Evolutionary conservation across 2,329 filamentous ascomycete species (phyloP).

Genomic region (Hypoxylon sp.): DNA sequence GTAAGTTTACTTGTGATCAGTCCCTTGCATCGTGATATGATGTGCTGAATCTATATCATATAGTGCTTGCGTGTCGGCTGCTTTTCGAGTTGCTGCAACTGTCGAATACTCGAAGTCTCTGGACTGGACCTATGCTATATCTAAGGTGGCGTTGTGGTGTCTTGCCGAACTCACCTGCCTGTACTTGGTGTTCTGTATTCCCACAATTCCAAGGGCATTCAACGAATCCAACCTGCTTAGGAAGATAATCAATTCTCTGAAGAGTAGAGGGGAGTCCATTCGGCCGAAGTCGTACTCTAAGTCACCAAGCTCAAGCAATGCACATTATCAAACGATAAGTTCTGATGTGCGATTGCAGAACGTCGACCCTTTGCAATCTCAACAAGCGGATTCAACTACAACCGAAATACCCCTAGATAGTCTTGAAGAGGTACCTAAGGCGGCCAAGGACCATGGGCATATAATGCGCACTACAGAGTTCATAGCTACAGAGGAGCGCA

Average conservation of each 20-base stretch:
- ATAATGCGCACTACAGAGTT: slow-evolving; percentile 2
- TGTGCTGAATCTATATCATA: neutral
- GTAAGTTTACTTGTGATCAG: neutral
- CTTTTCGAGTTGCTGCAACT: neutral
- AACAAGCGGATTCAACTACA: neutral
- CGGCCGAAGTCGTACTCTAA: neutral
- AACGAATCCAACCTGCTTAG: neutral
- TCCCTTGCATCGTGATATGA: neutral
- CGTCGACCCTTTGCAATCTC: neutral
- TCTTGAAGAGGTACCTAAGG: neutral
- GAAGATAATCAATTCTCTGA: slow-evolving; percentile 1
- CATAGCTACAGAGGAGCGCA: neutral
- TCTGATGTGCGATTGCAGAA: neutral
- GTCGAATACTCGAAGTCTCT: neutral
- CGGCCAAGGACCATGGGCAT: neutral
- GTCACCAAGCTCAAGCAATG: neutral
- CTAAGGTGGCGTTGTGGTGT: slow-evolving; percentile 1
- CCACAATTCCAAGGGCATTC: neutral
- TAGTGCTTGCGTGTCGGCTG: slow-evolving; percentile 1
- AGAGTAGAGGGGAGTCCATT: neutral
- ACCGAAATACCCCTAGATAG: neutral
- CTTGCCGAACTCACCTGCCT: neutral
- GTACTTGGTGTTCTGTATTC: neutral
- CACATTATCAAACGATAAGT: neutral
- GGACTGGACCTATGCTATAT: slow-evolving; percentile 1